Conservation (phyloP, 2,329 filamentous ascomycete genomes). For the Chaetothyriales sp. region DNA sequence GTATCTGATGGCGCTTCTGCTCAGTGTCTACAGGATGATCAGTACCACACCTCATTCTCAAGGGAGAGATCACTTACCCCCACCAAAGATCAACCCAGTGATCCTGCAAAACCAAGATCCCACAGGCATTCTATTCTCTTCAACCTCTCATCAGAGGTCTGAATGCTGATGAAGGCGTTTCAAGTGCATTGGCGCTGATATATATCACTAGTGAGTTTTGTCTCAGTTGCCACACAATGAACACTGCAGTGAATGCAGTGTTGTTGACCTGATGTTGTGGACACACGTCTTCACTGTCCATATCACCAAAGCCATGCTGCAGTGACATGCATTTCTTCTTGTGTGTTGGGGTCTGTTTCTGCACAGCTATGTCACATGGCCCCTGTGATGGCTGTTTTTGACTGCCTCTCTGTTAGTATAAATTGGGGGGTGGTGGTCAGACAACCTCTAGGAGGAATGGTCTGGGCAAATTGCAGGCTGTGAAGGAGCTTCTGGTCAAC, state of each 20-base stretch:
- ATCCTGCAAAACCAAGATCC: constrained; percentile 3
- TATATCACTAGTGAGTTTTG: not conserved
- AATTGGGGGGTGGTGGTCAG: too few relatives aligned
- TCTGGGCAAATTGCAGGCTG: too few relatives aligned
- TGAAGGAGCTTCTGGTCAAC: too few relatives aligned
- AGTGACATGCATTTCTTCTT: too few relatives aligned
- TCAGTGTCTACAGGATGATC: not conserved
- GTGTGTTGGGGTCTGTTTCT: too few relatives aligned
- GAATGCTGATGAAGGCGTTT: not conserved
- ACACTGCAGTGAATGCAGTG: not conserved
- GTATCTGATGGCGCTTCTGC: not conserved
- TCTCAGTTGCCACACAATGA: not conserved
- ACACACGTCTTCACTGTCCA: too few relatives aligned
- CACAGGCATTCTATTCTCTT: not conserved
- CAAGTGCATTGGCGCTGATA: not conserved
- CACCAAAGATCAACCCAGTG: constrained; percentile 7
- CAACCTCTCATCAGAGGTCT: not conserved
- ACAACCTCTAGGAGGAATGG: too few relatives aligned
- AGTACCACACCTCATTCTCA: not conserved
- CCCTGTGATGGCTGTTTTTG: too few relatives aligned
- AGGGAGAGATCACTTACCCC: constrained; percentile 4
- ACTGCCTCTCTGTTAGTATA: too few relatives aligned
- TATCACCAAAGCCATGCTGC: too few relatives aligned
- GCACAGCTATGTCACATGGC: too few relatives aligned
- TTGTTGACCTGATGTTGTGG: too few relatives aligned